Evolutionary conservation across 768 basidiomycete genomes (phyloP).

Genomic region (Boletus rex-veris): DNA sequence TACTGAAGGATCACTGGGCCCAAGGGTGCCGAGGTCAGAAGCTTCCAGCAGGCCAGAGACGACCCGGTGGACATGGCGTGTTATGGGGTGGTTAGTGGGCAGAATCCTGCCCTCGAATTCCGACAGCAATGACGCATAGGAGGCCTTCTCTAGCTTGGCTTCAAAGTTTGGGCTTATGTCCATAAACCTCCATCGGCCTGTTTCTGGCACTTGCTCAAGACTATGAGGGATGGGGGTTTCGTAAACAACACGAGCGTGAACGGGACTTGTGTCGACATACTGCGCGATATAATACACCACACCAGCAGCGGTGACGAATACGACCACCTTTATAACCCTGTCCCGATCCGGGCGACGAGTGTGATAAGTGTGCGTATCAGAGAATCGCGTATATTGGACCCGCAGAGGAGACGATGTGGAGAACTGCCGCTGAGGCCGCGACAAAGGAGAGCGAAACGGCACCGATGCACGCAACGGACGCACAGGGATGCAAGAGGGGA

Average conservation of each 20-base stretch:
- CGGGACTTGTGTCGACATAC: conserved; percentile 12
- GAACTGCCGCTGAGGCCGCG: conserved; percentile 14
- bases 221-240: conserved; percentile 34
- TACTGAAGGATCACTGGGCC: conserved; percentile 7
- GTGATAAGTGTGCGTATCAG: conserved; percentile 8
- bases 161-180: conserved; percentile 61
- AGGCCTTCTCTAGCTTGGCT: conserved; percentile 44
- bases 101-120: conserved; percentile 57
- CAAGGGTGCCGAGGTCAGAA: conserved; percentile 66
- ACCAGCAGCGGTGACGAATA: conserved; percentile 19
- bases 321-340: conserved; percentile 11
- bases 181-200: conserved; percentile 88
- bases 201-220: conserved; percentile 81
- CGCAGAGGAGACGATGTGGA: conserved; percentile 18
- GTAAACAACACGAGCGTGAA: neutral
- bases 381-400: conserved; percentile 29
- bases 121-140: conserved; percentile 41
- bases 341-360: conserved; percentile 6
- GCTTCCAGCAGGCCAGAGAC: conserved; percentile 65
- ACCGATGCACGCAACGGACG: neutral
- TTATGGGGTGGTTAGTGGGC: conserved; percentile 61
- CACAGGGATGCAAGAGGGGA: neutral
- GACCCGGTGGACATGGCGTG: conserved; percentile 65
- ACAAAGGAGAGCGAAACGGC: neutral
- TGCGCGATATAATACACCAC: conserved; percentile 29